Evolutionary conservation across 805 yeast species (phyloP), one percentile per base, ranked within the genome.

Genomic region (Wickerhamiella domercqiae): DNA sequence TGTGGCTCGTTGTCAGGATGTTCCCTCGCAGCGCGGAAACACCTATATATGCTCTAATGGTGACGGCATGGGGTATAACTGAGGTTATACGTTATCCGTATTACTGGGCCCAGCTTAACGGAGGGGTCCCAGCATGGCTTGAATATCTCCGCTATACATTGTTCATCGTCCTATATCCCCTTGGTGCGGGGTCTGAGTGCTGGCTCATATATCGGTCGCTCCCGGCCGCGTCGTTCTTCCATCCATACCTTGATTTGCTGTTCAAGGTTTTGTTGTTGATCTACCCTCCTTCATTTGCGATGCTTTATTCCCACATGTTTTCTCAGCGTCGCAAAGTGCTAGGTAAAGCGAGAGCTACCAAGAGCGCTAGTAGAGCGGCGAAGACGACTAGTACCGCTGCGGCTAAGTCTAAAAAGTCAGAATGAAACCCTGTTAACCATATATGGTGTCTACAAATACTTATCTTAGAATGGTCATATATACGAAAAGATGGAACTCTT

Each of bases 11-110:
- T 36, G 73, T 83, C 58, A 72, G 72, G 37, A 55, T 67, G n/a
- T 64, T 84, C 45, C 95, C 97, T 6, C 52, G 69, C 15, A 78
- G 78, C 15, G 83, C 83, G 21, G 66, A 68, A 47, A 41, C 46
- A 25, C 39, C 51, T 7, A 65, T 70, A 13, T 86, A 78, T 56
- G 58, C 75, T 39, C 63, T 87, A 1, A 67, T 87, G 55, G 65
- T 75, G 34, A 48, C 73, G 32, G 84, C 95, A 9, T 90, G 98
- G 98, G 73, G 90, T n/a, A 50, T 81, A 37, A 82, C 97, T n/a
- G 98, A 90, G 59, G 68, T 82, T 32, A 76, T 86, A 40, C 70
- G 98, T 55, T 90, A 90, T 60, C 69, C 82, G 31, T 90, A 73
- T 62, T 93, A 90, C 54, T 50, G 48, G 49, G 21, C 43, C 9